Conservation (phyloP, 2,329 filamentous ascomycete genomes). For the Penicillium griseofulvum region DNA sequence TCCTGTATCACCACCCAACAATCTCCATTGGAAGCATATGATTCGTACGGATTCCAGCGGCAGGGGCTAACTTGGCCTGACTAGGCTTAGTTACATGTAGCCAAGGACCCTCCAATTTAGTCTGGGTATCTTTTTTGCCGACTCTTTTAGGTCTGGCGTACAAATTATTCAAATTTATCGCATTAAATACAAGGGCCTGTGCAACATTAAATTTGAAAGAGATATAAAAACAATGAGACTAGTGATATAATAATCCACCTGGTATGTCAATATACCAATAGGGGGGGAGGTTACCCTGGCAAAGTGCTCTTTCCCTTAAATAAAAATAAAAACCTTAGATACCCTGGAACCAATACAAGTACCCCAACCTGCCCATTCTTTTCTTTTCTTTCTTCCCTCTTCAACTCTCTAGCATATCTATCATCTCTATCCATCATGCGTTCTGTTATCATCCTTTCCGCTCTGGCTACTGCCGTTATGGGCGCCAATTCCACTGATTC, state of each 20-base stretch:
- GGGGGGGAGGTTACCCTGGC: constrained; percentile 5
- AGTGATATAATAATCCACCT: constrained; percentile 1
- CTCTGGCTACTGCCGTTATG: constrained; percentile 47
- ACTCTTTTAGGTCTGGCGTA: neutral
- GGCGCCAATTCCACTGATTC: constrained; percentile 42
- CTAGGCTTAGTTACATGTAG: constrained; percentile 9
- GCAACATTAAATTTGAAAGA: neutral
- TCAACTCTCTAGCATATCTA: neutral
- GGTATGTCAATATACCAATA: neutral
- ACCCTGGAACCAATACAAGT: neutral
- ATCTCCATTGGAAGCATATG: neutral
- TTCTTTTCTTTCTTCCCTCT: constrained; percentile 1
- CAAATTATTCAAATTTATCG: neutral
- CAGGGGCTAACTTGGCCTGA: constrained; percentile 4
- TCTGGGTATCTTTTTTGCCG: neutral
- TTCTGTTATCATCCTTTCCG: constrained; percentile 48
- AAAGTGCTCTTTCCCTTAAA: neutral
- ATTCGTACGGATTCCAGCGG: constrained; percentile 3
- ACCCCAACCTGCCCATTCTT: constrained; percentile 6
- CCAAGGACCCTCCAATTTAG: constrained; percentile 2
- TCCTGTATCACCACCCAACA: neutral
- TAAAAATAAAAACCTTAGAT: constrained; percentile 1
- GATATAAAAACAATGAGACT: neutral
- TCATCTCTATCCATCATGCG: constrained; percentile 41
- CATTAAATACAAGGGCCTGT: neutral